Conservation (phyloP, 805 yeast species). For the Allodekkera sacchari region DNA sequence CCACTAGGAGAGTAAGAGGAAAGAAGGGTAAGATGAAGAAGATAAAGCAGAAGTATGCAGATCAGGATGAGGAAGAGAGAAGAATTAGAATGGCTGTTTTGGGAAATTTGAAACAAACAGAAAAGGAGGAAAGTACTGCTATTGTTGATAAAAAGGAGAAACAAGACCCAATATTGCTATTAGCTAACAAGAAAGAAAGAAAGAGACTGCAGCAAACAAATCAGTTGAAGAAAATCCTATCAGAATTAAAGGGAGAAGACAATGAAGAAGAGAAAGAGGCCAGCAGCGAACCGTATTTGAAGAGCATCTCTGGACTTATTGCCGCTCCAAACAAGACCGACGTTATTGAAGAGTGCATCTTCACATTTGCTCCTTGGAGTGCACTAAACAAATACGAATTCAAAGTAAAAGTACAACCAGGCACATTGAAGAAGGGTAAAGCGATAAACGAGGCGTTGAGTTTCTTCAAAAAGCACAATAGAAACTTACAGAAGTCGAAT, state of each 20-base stretch:
- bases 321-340: constrained; percentile 42
- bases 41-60: constrained; percentile 74
- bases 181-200: constrained; percentile 11
- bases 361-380: constrained; percentile 91
- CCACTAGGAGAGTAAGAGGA: constrained; percentile 51
- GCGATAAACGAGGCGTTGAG: constrained; percentile 62
- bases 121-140: constrained; percentile 11
- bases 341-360: constrained; percentile 53
- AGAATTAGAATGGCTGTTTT: constrained; percentile 65
- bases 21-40: constrained; percentile 79
- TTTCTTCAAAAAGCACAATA: constrained; percentile 36
- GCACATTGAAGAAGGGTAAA: constrained; percentile 79
- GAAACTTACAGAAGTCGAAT: constrained; percentile 18
- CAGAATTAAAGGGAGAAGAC: constrained; percentile 20
- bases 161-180: not conserved
- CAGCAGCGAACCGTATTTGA: constrained; percentile 25
- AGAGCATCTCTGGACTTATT: constrained; percentile 24
- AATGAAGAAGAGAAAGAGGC: constrained; percentile 9
- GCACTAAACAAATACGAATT: constrained; percentile 67
- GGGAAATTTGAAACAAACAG: constrained; percentile 68
- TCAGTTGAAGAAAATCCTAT: constrained; percentile 24
- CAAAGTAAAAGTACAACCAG: constrained; percentile 78
- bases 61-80: constrained; percentile 89
- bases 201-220: constrained; percentile 24
- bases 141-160: constrained; percentile 2